Evolutionary conservation across 331 rosid species (phyloP).

Genomic region (Stylosanthes scabra): DNA sequence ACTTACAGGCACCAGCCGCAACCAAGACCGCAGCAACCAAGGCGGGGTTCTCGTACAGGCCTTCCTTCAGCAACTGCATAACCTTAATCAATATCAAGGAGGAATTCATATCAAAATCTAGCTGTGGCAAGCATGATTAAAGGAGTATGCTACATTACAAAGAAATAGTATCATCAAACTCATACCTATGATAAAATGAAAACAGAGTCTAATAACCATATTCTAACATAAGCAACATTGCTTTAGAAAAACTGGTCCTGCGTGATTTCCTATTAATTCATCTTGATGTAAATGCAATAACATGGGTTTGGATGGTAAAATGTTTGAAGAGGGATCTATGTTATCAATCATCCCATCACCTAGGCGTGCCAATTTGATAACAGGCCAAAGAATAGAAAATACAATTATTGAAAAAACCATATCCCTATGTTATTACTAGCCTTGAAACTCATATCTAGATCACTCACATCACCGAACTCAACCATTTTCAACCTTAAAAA

Average conservation of each 20-base stretch:
- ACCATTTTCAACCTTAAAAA: conserved; percentile 27
- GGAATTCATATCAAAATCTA: conserved; percentile 21
- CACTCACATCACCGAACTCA: conserved; percentile 15
- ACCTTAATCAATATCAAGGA: conserved; percentile 49
- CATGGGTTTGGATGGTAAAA: background rate
- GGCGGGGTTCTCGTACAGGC: conserved; percentile 80
- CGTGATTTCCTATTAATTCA: background rate
- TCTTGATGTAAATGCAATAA: conserved; percentile 2
- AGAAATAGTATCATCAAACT: conserved; percentile 13
- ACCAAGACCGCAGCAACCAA: conserved; percentile 93
- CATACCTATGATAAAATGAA: conserved; percentile 2
- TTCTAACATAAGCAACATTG: conserved; percentile 18
- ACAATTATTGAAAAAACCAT: conserved; percentile 25
- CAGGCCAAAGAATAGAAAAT: background rate
- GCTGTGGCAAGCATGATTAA: background rate
- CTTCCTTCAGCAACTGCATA: conserved; percentile 94
- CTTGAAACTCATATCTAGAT: conserved; percentile 6
- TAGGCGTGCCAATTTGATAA: background rate
- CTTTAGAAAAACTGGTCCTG: background rate
- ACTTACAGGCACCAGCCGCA: conserved; percentile 94
- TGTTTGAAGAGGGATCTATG: background rate
- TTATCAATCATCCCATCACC: background rate
- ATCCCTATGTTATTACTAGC: background rate
- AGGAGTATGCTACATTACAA: background rate
- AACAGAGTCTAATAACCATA: background rate